phyloP scores from a whole-genome alignment of 768 basidiomycete genomes.

The Leccinum sublutescens region DNA sequence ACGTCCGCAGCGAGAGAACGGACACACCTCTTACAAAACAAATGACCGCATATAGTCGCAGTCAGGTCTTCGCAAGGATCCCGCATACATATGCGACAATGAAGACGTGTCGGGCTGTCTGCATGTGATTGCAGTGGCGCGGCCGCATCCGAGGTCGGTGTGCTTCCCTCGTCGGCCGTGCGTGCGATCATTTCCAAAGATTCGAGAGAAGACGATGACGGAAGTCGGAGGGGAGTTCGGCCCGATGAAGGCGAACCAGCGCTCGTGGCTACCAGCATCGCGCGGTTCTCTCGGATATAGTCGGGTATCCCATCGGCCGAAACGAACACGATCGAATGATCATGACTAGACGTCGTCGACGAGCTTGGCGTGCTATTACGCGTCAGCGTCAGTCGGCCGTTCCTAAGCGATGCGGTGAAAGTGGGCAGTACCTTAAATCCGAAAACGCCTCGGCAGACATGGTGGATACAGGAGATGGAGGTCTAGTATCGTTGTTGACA shows the following conservation, averaged over 20 bases:
- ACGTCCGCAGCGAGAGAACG: neutral
- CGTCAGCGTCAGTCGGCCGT: neutral
- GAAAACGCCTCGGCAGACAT: conserved; percentile 12
- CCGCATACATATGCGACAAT: conserved; percentile 50
- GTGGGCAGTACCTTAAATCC: conserved; percentile 15
- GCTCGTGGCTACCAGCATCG: conserved; percentile 32
- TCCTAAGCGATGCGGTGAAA: neutral
- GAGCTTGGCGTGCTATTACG: conserved; percentile 8
- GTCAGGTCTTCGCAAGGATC: conserved; percentile 53
- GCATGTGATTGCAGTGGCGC: neutral
- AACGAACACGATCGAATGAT: conserved; percentile 28
- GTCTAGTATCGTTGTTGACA: conserved; percentile 3
- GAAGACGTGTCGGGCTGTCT: conserved; percentile 25
- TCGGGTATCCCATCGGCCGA: conserved; percentile 32
- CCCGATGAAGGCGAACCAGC: conserved; percentile 23
- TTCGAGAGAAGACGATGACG: conserved; percentile 26
- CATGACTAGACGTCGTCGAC: conserved; percentile 12
- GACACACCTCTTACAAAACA: conserved; percentile 58
- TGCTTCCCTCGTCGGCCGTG: neutral
- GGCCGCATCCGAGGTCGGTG: neutral
- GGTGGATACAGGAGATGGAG: conserved; percentile 15
- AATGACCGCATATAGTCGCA: conserved; percentile 60
- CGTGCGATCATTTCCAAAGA: conserved; percentile 11
- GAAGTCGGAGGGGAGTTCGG: conserved; percentile 14
- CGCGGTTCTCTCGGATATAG: conserved; percentile 30